Base-by-base conservation (phyloP, 2,329 filamentous ascomycete genomes). In the Triangularia setosa region DNA sequence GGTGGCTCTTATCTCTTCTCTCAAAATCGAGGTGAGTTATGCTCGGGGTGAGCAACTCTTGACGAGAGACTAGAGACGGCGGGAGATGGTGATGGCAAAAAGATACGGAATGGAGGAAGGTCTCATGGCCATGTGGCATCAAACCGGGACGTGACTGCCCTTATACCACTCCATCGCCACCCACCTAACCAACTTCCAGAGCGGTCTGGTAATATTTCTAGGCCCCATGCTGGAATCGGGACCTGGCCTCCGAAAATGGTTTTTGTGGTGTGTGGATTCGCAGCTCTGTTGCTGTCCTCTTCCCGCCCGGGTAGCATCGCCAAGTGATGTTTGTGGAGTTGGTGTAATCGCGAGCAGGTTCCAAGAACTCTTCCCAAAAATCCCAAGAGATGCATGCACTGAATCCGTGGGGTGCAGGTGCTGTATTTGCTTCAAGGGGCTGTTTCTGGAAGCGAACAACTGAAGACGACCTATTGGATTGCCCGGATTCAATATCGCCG, bases 181-280 rank as follows among this genome's bases (percentile, higher is more conserved):
- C 18, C n/a, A 21, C 40, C n/a, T n/a, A n/a, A n/a, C n/a, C n/a
- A n/a, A n/a, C n/a, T n/a, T n/a, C 7, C 16, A 3, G 40, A 21
- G 40, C 40, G 40, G 40, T 48, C n/a, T 48, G 18, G 40, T 48
- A 48, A 48, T 48, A 48, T 48, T 21, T 48, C 40, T 48, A n/a
- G 40, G 18, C 40, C 12, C 40, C 18, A 48, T 48, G 40, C n/a
- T 18, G 4, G 12, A 8, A 6, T 60, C 64, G 60, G 64, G 60
- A 53, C 56, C 52, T 28, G 57, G 33, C 12, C 25, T 60, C 64
- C 60, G 64, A 59, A n/a, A n/a, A 30, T 35, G 16, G 35, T 27
- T 8, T 21, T 12, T 61, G 25, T 8, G 28, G 30, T 16, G 60
- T 44, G 6, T 8, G 53, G 48, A 23, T 52, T 40, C 28, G 58